Evolutionary conservation across 2,329 filamentous ascomycete species (phyloP), one percentile per base, ranked within the genome.

Genomic region (Pseudogymnoascus sp.): DNA sequence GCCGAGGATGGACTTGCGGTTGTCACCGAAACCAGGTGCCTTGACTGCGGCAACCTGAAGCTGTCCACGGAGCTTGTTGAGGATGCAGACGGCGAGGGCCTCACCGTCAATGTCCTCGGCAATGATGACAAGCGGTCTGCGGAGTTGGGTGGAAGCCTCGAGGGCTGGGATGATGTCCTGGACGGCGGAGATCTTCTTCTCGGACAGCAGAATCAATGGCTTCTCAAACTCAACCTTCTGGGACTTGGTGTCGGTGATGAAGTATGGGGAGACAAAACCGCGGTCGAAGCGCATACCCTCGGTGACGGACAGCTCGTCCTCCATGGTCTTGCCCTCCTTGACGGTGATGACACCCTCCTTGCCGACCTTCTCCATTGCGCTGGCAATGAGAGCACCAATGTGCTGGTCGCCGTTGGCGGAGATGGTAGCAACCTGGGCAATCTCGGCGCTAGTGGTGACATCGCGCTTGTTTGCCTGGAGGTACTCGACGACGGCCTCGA

Each of bases 231-330:
- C 95, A 64, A 97, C 93, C 87, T 99, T 99, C 78, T 96, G 92
- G 65, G 93, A 79, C 88, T 99, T 99, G 85, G 92, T 82, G 75
- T 99, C 95, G 82, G 95, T 99, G 83, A 99, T 99, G 85, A 99
- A 99, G 88, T 99, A 99, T 71, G 95, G 93, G 26, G 95, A 99
- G 76, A 96, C 93, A 79, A 89, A 99, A 68, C 95, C 95, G 75
- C 95, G 93, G 86, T 99, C 95, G 82, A 99, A 99, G 79, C 95
- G 92, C 95, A 99, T 99, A 77, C 95, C 95, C 88, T 99, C 95
- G 65, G 95, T 99, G 67, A 99, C 88, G 82, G 99, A 95, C 64
- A 99, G 89, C 86, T 99, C 95, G 72, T 99, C 95, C 73, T 90
- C 87, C 75, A 96, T 88, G 66, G 95, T 97, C 89, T 97, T 99